phyloP scores from a whole-genome alignment of 495 filamentous ascomycete species.

The Patellaria atrata region DNA sequence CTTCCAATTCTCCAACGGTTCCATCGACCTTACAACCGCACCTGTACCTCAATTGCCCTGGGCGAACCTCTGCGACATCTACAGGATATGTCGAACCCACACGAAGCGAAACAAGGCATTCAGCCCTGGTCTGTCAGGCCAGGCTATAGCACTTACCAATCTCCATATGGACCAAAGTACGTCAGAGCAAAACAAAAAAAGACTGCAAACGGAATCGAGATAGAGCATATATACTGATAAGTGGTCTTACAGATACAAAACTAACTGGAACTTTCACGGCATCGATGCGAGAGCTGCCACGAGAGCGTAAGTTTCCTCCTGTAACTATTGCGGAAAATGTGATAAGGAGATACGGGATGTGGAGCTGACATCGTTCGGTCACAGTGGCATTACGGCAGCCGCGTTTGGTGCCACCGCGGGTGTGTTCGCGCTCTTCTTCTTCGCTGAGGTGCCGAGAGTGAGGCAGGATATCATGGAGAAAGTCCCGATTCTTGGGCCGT shows the following conservation, averaged over 20 bases:
- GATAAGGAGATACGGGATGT: too few relatives aligned
- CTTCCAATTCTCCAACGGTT: too few relatives aligned
- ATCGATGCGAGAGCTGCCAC: slow-evolving; percentile 31
- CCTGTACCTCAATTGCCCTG: too few relatives aligned
- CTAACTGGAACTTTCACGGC: slow-evolving; percentile 35
- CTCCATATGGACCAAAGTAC: slow-evolving; percentile 21
- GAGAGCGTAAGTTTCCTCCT: slow-evolving; percentile 34
- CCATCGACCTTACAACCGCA: too few relatives aligned
- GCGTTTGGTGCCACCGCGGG: slow-evolving; percentile 47
- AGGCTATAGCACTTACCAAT: slow-evolving; percentile 21
- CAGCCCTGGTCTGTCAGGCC: slow-evolving; percentile 15
- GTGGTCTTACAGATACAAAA: slow-evolving; percentile 39
- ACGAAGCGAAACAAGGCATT: too few relatives aligned
- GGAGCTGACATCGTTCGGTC: neutral
- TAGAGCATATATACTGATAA: neutral
- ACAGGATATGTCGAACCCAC: too few relatives aligned
- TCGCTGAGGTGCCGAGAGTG: slow-evolving; percentile 55
- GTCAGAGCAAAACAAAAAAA: neutral
- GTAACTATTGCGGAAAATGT: neutral
- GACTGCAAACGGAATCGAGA: neutral
- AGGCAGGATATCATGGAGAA: slow-evolving; percentile 48
- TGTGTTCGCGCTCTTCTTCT: slow-evolving; percentile 54
- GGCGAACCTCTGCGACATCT: too few relatives aligned
- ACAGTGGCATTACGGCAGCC: slow-evolving; percentile 39
- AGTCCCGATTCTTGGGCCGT: slow-evolving; percentile 43